Conservation (phyloP, 768 basidiomycete genomes). For the Suillus decipiens region DNA sequence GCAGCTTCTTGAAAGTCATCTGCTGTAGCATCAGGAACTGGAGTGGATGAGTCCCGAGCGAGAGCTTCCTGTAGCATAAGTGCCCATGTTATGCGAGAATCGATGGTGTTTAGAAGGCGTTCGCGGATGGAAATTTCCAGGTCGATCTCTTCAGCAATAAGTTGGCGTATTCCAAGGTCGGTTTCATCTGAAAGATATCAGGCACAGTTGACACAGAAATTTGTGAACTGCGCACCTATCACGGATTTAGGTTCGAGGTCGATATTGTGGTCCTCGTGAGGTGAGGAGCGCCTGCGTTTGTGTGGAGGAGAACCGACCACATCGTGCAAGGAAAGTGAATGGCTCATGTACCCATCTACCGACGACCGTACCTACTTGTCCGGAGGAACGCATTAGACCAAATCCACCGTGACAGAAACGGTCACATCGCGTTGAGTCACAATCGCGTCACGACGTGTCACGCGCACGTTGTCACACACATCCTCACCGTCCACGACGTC, state of each 20-base stretch:
- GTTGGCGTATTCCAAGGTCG: constrained; percentile 16
- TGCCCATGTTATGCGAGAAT: constrained; percentile 50
- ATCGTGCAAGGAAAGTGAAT: constrained; percentile 18
- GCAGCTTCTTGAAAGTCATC: constrained; percentile 43
- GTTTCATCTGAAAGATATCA: constrained; percentile 17
- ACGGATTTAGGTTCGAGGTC: constrained; percentile 15
- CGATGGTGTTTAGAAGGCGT: constrained; percentile 41
- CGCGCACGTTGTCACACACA: constrained; percentile 9
- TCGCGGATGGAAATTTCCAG: constrained; percentile 45
- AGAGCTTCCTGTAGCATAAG: constrained; percentile 40
- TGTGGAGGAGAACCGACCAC: constrained; percentile 16
- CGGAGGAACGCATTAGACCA: neutral
- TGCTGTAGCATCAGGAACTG: constrained; percentile 12
- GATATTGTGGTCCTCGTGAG: constrained; percentile 14
- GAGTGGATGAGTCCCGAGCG: constrained; percentile 18
- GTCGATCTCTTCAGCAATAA: constrained; percentile 40
- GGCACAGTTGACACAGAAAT: neutral
- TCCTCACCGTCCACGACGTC: constrained; percentile 7
- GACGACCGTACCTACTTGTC: neutral
- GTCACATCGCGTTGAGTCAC: constrained; percentile 11
- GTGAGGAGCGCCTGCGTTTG: constrained; percentile 16
- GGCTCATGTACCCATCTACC: constrained; percentile 28
- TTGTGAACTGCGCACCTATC: constrained; percentile 19
- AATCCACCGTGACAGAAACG: neutral
- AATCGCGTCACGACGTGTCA: constrained; percentile 8